Base-by-base conservation (phyloP, 371 early-diverging fungal species). In the Coemansia linderi region DNA sequence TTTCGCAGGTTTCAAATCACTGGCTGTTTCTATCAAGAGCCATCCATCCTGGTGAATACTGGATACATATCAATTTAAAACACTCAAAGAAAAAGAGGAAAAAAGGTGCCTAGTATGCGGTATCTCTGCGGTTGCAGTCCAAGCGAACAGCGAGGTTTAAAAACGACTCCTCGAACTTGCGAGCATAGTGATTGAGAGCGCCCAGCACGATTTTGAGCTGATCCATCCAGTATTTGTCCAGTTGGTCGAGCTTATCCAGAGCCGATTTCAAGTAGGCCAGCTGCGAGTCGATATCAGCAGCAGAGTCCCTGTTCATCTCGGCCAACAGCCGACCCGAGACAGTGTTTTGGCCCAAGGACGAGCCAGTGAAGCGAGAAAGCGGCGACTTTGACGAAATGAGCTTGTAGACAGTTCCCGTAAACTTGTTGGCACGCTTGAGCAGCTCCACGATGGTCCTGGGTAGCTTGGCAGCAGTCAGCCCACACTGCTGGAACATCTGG, bases 401-500 rank as follows among this genome's bases (percentile, higher is more conserved):
- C 84, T 48, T 79, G 71, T 38, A 87, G 86, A 27, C 90, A 82
- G 66, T 86, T 7, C 71, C 71, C 6, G 85, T 73, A 74, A 94
- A 95, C 38, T 84, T 81, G 63, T 87, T 82, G 66, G 92, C 91
- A 0, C 86, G 87, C 31, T 81, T 82, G 73, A 89, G 87, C 50
- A 94, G 69, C 66, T 88, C 89, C 43, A 87, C 85, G 57, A 89
- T 89, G 9, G 88, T 87, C 92, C 92, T 84, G 63, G 95, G 80
- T 22, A 96, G 82, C 67, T 90, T 92, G 17, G 87, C 82, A 59
- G 91, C 90, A 13, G 93, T 93, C 58, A 97, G 80, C 88, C 95
- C 93, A 70, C 93, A 93, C 79, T 96, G 92, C 73, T 90, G 92
- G 38, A 97, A 81, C 59, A 94, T 95, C 4, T 89, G 85, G 68